Base-by-base conservation (phyloP, 225 moss, liverwort and hornwort genomes). In the Marchantia paleacea region DNA sequence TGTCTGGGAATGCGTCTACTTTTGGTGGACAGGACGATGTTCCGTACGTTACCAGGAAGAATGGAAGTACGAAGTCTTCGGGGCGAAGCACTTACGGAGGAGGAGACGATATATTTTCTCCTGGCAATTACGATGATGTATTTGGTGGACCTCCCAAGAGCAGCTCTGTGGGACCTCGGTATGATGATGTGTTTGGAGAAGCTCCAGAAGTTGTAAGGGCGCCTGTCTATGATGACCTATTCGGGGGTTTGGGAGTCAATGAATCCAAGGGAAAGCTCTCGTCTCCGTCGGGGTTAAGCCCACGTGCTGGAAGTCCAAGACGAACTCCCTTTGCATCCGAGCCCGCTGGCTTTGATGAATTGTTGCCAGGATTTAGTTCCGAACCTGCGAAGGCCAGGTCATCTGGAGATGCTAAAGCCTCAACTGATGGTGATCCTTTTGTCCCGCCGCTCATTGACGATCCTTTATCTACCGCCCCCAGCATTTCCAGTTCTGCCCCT, bases 191-290 rank as follows among this genome's bases (percentile, higher is more conserved):
- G 12, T 88, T 79, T 39, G 88, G 88, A 30, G 83, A 69, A 10
- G 80, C 78, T 0, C 48, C 88, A 85, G 90, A 72, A 78, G 78
- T 77, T 80, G 79, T 28, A 85, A 82, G 71, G 79, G 86, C 88
- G 82, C 89, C 89, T 72, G 89, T 84, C 58, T 99, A 85, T 25
- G 91, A 91, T 79, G 96, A 94, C 39, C 88, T 94, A 22, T 76
- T 93, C 55, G 91, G 88, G 63, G 95, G 92, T 20, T 95, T 85
- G 70, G 90, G 90, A 67, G 85, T 82, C 54, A 78, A 89, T 25
- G 88, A 88, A 55, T 84, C 92, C 5, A 89, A 89, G 73, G 80
- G 75, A 18, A 81, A 47, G 22, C 87, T 76, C 57, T 68, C 86
- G 57, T 80, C 90, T n/a, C 60, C 84, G 8, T 78, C 81, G 24